These are phyloP conservation scores for Henckelia pumila DNA, from an alignment of 257 asterid genomes.

Conservation along the genomic window DNA sequence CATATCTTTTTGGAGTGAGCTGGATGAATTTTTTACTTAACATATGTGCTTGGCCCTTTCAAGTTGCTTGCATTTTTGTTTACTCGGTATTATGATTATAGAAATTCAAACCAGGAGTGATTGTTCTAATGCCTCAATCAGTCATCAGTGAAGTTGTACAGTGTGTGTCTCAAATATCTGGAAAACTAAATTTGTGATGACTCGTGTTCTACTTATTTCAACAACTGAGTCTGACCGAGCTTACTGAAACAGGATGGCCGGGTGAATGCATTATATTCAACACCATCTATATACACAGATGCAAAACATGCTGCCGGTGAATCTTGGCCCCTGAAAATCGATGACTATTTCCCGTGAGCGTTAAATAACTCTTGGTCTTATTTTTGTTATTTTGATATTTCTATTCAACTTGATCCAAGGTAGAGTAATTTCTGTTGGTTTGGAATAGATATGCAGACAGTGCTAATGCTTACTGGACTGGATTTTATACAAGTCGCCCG, in stretches of 20 bases:
- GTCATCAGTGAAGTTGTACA: neutral
- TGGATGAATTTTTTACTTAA: neutral
- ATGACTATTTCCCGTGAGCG: constrained; percentile 89
- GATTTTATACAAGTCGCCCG: constrained; percentile 83
- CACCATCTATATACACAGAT: constrained; percentile 80
- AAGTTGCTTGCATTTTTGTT: neutral
- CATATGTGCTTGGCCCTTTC: neutral
- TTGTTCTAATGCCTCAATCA: neutral
- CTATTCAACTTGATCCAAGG: constrained; percentile 6
- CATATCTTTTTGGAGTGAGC: neutral
- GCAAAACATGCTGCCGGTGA: constrained; percentile 59
- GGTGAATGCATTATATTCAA: constrained; percentile 80
- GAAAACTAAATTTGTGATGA: neutral
- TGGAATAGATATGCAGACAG: constrained; percentile 61
- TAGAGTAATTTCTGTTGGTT: constrained; percentile 12
- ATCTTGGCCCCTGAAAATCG: constrained; percentile 74
- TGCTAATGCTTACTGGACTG: constrained; percentile 77
- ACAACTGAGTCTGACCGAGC: constrained; percentile 17
- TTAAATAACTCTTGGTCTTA: constrained; percentile 13
- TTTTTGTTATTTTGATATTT: constrained; percentile 1
- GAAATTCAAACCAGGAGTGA: neutral
- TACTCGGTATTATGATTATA: too few species aligned
- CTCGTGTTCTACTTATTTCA: neutral
- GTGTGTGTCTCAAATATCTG: too few species aligned
- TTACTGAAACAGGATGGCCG: constrained; percentile 72